Base-by-base conservation (phyloP, 352 stramenopile species). In the Phytophthora quininea region DNA sequence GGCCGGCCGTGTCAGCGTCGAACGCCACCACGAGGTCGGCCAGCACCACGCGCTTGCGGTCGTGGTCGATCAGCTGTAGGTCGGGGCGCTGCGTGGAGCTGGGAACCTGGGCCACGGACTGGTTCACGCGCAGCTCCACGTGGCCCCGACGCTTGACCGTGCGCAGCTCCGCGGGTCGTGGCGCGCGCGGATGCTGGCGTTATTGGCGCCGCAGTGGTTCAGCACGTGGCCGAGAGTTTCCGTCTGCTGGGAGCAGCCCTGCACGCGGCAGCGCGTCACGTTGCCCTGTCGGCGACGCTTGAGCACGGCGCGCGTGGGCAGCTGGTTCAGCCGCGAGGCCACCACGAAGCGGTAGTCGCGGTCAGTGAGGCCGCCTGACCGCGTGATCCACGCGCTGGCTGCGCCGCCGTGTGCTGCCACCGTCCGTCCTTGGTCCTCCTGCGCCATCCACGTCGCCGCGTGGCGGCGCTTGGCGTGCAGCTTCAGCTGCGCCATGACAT, bases 261-360 rank as follows among this genome's bases (percentile, higher is more conserved):
- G 33, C 24, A 62, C 43, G 3, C 49, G 37, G 49, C 62, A 68
- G 4, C 40, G 15, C 8, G 12, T 45, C 43, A 40, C 46, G 45
- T 68, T 38, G 0, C 43, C 38, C 1, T 51, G 54, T 2, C 49
- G 48, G 27, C 42, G 51, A 24, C 55, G 55, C 62, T 56, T 53
- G 3, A 64, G 40, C 57, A 35, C 30, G 43, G 32, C 37, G 3
- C n/a, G n/a, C 31, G 52, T 58, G 3, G 52, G 43, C 0, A 71
- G 6, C 12, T 56, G 43, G 56, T 71, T 71, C 0, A 71, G 37
- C 27, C 56, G 56, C 9, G 31, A 50, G 31, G 63, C 50, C 15
- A 65, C 45, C 40, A 56, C 50, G 43, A 71, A 71, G 14, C 56
- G 50, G 33, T 66, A 66, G 52, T 71, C 57, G 19, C 35, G n/a